Evolutionary conservation across 169 alveolate genomes (phyloP).

Genomic region (Cryptosporidium meleagridis): DNA sequence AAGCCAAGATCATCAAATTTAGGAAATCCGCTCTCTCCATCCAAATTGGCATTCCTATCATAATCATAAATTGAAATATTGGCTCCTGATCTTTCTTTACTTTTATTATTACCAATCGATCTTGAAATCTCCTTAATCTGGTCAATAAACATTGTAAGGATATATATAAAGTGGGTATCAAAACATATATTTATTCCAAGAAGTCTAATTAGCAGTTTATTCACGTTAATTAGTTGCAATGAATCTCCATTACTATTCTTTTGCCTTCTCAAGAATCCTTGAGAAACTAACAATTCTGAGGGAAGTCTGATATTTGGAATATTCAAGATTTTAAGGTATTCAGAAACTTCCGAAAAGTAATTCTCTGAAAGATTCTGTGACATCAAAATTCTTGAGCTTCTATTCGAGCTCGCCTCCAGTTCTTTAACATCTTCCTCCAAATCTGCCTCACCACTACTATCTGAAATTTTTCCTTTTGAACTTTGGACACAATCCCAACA

Average conservation of each 20-base stretch:
- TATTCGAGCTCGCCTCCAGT: background rate
- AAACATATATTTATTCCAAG: slow-evolving; percentile 67
- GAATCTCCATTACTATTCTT: background rate
- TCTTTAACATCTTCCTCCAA: background rate
- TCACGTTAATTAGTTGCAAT: slow-evolving; percentile 9
- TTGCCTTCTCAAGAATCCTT: background rate
- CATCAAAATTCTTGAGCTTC: background rate
- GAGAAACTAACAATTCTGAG: background rate
- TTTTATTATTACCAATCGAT: background rate
- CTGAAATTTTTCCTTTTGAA: background rate
- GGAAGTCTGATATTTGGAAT: background rate
- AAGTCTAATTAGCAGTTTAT: slow-evolving; percentile 12
- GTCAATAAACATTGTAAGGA: slow-evolving; percentile 40
- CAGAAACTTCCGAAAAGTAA: slow-evolving; percentile 31
- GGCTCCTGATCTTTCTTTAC: background rate
- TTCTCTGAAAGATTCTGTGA: slow-evolving; percentile 19
- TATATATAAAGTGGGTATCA: slow-evolving; percentile 64
- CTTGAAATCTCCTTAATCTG: slow-evolving; percentile 45
- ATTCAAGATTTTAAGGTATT: background rate
- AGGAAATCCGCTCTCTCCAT: background rate
- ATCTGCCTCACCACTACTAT: background rate
- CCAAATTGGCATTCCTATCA: background rate
- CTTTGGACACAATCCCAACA: slow-evolving; percentile 5
- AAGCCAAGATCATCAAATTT: background rate
- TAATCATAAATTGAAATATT: background rate